These are phyloP conservation scores for Scedosporium boydii DNA, from an alignment of 2,329 filamentous ascomycete species.

Conservation along the genomic window DNA sequence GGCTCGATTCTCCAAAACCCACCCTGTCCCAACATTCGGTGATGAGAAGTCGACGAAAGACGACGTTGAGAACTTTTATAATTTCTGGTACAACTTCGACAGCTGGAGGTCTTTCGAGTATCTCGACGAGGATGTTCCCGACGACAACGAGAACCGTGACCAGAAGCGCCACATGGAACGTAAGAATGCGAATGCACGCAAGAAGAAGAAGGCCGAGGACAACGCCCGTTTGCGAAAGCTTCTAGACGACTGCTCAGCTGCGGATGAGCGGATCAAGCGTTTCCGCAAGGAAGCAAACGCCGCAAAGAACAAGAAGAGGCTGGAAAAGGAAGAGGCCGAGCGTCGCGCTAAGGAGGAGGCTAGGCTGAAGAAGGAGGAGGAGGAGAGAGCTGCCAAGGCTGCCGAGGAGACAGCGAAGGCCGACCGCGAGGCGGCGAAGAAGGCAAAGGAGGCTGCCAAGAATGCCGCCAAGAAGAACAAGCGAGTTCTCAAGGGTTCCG, in stretches of 20 bases:
- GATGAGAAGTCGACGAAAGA: constrained; percentile 77
- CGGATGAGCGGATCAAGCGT: constrained; percentile 93
- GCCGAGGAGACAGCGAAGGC: constrained; percentile 81
- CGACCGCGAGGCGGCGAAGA: constrained; percentile 77
- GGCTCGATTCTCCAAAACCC: constrained; percentile 80
- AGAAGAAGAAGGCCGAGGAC: constrained; percentile 99
- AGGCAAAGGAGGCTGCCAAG: constrained; percentile 97
- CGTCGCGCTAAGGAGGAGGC: constrained; percentile 82
- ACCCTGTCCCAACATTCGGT: constrained; percentile 82
- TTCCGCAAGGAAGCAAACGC: constrained; percentile 90
- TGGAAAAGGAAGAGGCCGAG: constrained; percentile 85
- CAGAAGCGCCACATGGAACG: constrained; percentile 97
- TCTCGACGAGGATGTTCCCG: constrained; percentile 95
- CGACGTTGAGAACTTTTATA: constrained; percentile 92
- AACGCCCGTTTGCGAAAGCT: constrained; percentile 81
- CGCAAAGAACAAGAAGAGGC: constrained; percentile 89
- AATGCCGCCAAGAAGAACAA: constrained; percentile 99
- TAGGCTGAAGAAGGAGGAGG: constrained; percentile 71
- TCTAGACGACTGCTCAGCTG: constrained; percentile 74
- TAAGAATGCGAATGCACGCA: constrained; percentile 95
- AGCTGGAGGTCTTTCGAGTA: constrained; percentile 98
- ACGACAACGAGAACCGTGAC: constrained; percentile 98
- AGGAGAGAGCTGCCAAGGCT: constrained; percentile 69
- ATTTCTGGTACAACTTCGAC: constrained; percentile 99
- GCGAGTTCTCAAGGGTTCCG: constrained; percentile 83